Conservation (phyloP, 306 rosid genomes). For the Clitoria ternatea region DNA sequence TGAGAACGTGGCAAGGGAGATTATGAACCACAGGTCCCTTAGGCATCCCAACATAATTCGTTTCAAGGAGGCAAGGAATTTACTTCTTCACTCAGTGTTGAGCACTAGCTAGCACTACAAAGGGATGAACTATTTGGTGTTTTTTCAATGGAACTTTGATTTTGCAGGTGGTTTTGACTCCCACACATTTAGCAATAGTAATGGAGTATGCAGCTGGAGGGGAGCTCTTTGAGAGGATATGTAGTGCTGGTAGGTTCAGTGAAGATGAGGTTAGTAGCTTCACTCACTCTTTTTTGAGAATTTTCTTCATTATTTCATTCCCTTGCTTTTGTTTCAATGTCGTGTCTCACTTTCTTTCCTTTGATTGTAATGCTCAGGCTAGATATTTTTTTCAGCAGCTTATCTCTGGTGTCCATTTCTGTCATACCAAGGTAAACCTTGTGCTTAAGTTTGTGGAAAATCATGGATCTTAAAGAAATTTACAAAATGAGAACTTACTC, state of each 20-base stretch:
- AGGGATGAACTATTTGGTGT: neutral
- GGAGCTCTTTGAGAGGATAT: conserved; percentile 63
- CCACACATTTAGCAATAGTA: conserved; percentile 63
- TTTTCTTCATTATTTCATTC: too few relatives aligned
- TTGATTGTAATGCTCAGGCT: conserved; percentile 38
- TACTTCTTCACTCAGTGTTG: neutral
- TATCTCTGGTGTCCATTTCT: conserved; percentile 60
- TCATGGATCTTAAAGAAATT: neutral
- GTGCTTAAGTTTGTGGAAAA: neutral
- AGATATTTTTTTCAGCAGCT: conserved; percentile 76
- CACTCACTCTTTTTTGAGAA: neutral
- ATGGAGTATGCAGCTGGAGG: conserved; percentile 81
- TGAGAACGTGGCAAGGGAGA: conserved; percentile 71
- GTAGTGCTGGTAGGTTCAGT: conserved; percentile 66
- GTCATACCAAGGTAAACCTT: conserved; percentile 52
- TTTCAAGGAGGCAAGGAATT: conserved; percentile 52
- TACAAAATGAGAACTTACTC: neutral
- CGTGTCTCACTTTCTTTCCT: conserved; percentile 3
- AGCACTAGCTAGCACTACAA: neutral
- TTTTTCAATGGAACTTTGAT: neutral
- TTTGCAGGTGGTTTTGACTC: conserved; percentile 59
- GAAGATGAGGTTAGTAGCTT: conserved; percentile 57
- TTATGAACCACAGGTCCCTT: conserved; percentile 64
- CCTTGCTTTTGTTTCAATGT: neutral
- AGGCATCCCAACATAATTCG: conserved; percentile 70